Evolutionary conservation across 2,329 filamentous ascomycete genomes (phyloP), one percentile per base, ranked within the genome.

Genomic region (Cryphonectria carpinicola): DNA sequence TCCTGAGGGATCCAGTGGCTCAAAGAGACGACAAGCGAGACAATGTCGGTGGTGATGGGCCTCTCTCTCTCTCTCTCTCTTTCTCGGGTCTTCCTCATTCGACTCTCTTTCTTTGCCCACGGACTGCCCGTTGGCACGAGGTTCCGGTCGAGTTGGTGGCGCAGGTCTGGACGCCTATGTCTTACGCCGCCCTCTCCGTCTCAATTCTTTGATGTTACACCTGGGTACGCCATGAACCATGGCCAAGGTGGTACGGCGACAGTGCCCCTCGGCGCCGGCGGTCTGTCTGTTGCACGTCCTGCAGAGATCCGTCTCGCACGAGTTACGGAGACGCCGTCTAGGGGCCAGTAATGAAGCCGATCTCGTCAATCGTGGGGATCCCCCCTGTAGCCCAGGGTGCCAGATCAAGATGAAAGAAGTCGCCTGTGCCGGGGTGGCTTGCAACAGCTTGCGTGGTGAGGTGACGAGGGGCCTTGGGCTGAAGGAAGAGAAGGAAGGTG

Each of bases 401-500:
- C n/a, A 17, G 39, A 32, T 22, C 41, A 35, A 43, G 37, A 49
- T 32, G 63, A 65, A 52, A 52, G 63, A 28, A 52, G 25, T 35
- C 25, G 25, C 62, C n/a, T 63, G n/a, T n/a, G 32, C 19, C 35
- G 32, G 32, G 58, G 17, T 39, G 32, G 32, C 35, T 39, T 6
- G 32, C 58, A n/a, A 19, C 2, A 35, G 35, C 32, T 61, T 35
- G 58, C 32, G 58, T 61, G 58, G 32, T 61, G 58, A n/a, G n/a
- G 35, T 39, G 35, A 61, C 58, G 22, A 5, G 4, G 10, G 4
- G 32, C 19, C 19, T 22, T 39, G 32, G 19, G 46, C 46, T 49
- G 54, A 39, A 61, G 32, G 58, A 39, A 61, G 58, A 25, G 25
- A 11, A 39, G 58, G 58, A 58, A 58, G 54, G 46, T 49, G 46